These are phyloP conservation scores for Mortierella polycephala DNA, from an alignment of 371 early-diverging fungal species.

Conservation along the genomic window DNA sequence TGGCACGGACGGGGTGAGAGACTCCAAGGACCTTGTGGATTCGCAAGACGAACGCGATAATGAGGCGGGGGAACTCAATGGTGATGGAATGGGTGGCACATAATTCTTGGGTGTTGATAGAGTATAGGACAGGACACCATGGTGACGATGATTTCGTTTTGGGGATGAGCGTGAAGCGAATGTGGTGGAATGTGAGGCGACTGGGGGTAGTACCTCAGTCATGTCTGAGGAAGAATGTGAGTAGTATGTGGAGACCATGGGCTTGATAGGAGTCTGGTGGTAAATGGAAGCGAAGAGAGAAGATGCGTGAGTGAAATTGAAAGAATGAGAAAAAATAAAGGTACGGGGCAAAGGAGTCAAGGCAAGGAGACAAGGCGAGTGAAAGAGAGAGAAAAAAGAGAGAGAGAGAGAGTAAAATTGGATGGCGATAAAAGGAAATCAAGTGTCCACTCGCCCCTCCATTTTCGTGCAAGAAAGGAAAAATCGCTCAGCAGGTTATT, in stretches of 20 bases:
- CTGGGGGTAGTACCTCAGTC: no score
- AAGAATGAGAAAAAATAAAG: background rate
- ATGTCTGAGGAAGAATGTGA: no score
- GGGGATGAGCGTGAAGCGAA: no score
- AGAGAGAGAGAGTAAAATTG: background rate
- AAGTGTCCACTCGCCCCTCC: constrained; percentile 11
- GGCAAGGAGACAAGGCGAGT: background rate
- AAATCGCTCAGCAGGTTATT: background rate
- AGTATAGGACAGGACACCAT: background rate
- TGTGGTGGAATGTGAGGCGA: no score
- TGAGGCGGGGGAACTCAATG: background rate
- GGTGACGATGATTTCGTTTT: background rate
- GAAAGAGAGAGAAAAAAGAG: constrained; percentile 4
- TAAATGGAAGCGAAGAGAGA: background rate
- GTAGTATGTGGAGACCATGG: no score
- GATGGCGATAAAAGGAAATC: constrained; percentile 27
- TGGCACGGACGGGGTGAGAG: constrained; percentile 36
- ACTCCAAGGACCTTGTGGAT: constrained; percentile 21
- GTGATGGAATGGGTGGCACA: no score
- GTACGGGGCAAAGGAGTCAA: background rate
- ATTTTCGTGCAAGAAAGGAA: background rate
- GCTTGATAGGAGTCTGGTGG: background rate
- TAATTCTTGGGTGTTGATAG: background rate
- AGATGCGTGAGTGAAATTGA: background rate
- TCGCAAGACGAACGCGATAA: background rate